Evolutionary conservation across 2,329 filamentous ascomycete species (phyloP).

Genomic region (Hypocreales sp.): DNA sequence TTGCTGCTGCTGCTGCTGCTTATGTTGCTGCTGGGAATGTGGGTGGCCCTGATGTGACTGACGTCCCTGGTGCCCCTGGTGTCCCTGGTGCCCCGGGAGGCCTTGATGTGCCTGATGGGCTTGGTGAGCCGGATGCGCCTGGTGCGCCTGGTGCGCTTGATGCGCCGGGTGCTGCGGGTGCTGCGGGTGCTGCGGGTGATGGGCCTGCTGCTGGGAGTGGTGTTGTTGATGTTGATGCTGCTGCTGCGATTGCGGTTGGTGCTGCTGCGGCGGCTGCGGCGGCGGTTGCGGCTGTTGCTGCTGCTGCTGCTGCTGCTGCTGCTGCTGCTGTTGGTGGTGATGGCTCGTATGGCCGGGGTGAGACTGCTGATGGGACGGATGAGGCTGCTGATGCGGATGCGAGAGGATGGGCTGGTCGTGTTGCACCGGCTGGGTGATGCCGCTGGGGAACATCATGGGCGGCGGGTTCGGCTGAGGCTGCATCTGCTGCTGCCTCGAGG

Average conservation of each 20-base stretch:
- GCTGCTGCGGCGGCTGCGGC: constrained; percentile 14
- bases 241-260: constrained; percentile 14
- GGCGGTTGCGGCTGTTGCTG: constrained; percentile 14
- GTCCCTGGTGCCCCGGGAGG: constrained; percentile 6
- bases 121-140: constrained; percentile 7
- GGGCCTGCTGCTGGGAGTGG: constrained; percentile 7
- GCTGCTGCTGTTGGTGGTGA: constrained; percentile 18
- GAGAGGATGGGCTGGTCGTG: constrained; percentile 27
- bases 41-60: constrained; percentile 8
- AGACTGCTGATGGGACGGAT: constrained; percentile 16
- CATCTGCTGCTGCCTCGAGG: constrained; percentile 27
- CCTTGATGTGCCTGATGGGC: constrained; percentile 6
- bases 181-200: constrained; percentile 10
- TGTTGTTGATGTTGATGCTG: constrained; percentile 12
- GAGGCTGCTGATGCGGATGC: constrained; percentile 23
- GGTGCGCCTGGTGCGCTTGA: constrained; percentile 9
- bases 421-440: constrained; percentile 25
- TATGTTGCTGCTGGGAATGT: constrained; percentile 7
- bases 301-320: constrained; percentile 15
- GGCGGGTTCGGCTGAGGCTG: constrained; percentile 20
- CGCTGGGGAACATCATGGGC: constrained; percentile 20
- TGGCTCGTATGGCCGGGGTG: constrained; percentile 13
- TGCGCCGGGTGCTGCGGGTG: constrained; percentile 11
- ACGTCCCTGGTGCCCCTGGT: constrained; percentile 10
- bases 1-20: constrained; percentile 7